Conservation (phyloP, 164 flowering plant genomes). For the Echeveria elegans region DNA sequence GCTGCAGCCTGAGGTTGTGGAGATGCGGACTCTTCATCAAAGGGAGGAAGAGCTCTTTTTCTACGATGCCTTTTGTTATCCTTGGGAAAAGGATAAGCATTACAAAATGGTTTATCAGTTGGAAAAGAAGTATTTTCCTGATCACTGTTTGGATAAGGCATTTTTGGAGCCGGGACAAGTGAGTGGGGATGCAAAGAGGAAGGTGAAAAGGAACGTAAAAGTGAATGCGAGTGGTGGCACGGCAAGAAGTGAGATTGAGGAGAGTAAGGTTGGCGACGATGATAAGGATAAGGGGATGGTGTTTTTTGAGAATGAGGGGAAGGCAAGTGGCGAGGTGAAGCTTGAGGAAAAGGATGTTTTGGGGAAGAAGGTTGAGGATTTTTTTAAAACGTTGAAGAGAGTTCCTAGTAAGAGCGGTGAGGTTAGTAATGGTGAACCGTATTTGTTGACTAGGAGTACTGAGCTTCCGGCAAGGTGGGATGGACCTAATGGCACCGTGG, state of each 20-base stretch:
- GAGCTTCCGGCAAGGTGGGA: constrained; percentile 89
- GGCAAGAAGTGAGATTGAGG: constrained; percentile 6
- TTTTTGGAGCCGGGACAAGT: constrained; percentile 55
- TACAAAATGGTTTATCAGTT: constrained; percentile 91
- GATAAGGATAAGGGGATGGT: constrained; percentile 45
- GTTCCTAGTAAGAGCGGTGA: constrained; percentile 39
- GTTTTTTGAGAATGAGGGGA: constrained; percentile 57
- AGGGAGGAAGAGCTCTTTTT: constrained; percentile 87
- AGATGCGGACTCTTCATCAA: constrained; percentile 51
- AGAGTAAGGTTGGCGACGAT: constrained; percentile 20
- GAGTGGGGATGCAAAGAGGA: constrained; percentile 12
- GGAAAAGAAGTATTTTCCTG: constrained; percentile 96
- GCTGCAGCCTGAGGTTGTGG: constrained; percentile 74
- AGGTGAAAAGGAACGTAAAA: neutral
- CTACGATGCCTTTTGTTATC: constrained; percentile 70
- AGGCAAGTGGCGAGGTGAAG: constrained; percentile 14
- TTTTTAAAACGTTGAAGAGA: constrained; percentile 94
- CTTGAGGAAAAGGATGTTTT: constrained; percentile 29
- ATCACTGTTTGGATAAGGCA: constrained; percentile 81
- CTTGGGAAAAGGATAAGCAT: constrained; percentile 98
- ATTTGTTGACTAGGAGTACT: constrained; percentile 43
- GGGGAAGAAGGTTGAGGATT: constrained; percentile 87
- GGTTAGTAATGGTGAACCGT: constrained; percentile 48
- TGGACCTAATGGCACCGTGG: constrained; percentile 68
- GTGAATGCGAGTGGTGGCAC: neutral